Evolutionary conservation across 306 rosid genomes (phyloP).

Genomic region (Casuarina glauca): DNA sequence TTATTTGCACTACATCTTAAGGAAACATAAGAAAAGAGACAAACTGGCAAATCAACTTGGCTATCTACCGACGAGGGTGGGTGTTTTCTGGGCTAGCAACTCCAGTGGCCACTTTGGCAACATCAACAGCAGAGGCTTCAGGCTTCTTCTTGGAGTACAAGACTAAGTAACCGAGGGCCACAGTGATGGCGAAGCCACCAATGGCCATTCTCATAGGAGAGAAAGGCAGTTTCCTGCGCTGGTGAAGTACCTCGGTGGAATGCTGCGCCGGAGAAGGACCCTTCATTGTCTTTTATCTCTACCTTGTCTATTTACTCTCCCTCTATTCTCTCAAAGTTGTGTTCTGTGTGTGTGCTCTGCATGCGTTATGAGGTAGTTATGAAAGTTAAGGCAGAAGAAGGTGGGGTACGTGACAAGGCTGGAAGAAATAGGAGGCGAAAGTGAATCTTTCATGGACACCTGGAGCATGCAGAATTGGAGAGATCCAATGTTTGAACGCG

Average conservation of each 20-base stretch:
- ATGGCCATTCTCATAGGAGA: slow-evolving; percentile 59
- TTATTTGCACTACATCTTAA: background rate
- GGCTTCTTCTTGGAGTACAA: slow-evolving; percentile 68
- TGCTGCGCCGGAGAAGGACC: slow-evolving; percentile 27
- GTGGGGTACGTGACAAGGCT: background rate
- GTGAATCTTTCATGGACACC: background rate
- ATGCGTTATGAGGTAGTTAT: slow-evolving; percentile 9
- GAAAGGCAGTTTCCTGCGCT: slow-evolving; percentile 39
- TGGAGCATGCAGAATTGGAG: background rate
- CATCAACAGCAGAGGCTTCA: slow-evolving; percentile 64
- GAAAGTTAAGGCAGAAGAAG: background rate
- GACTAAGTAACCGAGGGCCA: slow-evolving; percentile 47
- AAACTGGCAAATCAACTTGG: background rate
- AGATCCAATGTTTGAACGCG: background rate
- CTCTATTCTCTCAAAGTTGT: background rate
- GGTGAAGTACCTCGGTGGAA: slow-evolving; percentile 53
- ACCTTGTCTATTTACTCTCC: background rate
- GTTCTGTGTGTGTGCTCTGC: background rate
- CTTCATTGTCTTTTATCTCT: slow-evolving; percentile 27
- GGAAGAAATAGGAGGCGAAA: background rate
- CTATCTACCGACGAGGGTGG: slow-evolving; percentile 29
- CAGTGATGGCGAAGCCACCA: slow-evolving; percentile 51
- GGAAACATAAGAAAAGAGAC: background rate
- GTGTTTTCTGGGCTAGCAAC: slow-evolving; percentile 35
- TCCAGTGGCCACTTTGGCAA: slow-evolving; percentile 57